Conservation (phyloP, 2,329 filamentous ascomycete genomes). For the Fusarium tjaetaba region DNA sequence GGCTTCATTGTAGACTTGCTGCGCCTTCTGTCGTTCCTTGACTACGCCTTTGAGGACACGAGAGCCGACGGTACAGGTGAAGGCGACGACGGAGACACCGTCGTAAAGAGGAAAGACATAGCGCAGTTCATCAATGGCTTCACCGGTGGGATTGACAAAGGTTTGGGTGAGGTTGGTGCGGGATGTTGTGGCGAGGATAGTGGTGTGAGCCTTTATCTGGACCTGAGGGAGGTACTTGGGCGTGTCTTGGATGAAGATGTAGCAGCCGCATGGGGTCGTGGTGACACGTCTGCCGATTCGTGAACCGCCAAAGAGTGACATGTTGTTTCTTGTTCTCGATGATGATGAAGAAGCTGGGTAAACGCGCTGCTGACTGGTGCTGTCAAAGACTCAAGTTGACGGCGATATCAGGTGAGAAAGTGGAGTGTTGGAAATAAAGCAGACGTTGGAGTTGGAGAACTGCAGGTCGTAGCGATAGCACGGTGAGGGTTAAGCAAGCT, state of each 20-base stretch:
- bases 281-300: too few species aligned
- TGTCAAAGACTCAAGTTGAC: neutral
- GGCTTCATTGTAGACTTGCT: constrained; percentile 67
- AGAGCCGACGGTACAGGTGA: constrained; percentile 70
- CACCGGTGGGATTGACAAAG: constrained; percentile 66
- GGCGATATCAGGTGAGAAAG: neutral
- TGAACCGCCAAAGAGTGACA: neutral
- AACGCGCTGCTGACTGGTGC: neutral
- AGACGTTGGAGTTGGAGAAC: neutral
- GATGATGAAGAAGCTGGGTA: neutral
- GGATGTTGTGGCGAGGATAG: constrained; percentile 65
- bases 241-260: constrained; percentile 36
- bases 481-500: too few species aligned
- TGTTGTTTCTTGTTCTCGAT: neutral
- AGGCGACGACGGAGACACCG: constrained; percentile 75
- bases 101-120: constrained; percentile 80
- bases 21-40: constrained; percentile 71
- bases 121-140: constrained; percentile 56
- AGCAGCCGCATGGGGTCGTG: constrained; percentile 49
- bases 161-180: constrained; percentile 63
- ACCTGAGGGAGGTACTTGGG: constrained; percentile 67
- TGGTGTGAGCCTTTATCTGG: constrained; percentile 66
- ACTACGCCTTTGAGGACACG: constrained; percentile 72
- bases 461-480: too few species aligned
- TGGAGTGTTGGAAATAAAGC: too few species aligned